Evolutionary conservation across 768 basidiomycete genomes (phyloP), one percentile per base, ranked within the genome.

Genomic region (Tylopilus sp.): DNA sequence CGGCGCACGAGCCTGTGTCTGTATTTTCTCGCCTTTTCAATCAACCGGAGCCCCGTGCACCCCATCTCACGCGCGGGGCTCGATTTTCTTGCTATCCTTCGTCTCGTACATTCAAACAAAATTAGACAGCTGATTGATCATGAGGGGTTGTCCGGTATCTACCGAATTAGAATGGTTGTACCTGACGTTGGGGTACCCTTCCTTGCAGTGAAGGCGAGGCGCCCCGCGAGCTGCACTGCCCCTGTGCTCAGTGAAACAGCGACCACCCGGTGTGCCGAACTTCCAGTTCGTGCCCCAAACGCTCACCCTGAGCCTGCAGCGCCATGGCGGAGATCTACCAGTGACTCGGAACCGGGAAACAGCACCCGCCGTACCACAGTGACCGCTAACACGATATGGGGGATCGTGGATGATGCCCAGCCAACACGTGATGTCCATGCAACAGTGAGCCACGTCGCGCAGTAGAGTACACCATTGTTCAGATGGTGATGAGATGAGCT

Each of bases 281-380:
- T 31, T n/a, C n/a, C n/a, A n/a, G n/a, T n/a, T 49, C 48, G 42
- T 45, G 38, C 53, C 50, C 53, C 36, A 45, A 54, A 50, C 31
- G 42, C 56, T 51, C 30, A 29, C 30, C 34, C 37, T 31, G 22
- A 54, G 33, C 43, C 48, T 48, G 48, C 40, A 54, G 45, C 46
- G 29, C 37, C 44, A 26, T 60, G 29, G 45, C 43, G 31, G 54
- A 49, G 54, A 56, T 57, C 55, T 50, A 22, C 52, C n/a, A n/a
- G n/a, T n/a, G n/a, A n/a, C n/a, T 66, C 66, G 64, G 66, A 56
- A 50, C 65, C 61, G 66, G 53, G 55, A 30, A 42, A 52, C 50
- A 51, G 6, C 16, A 19, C 40, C 52, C 24, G 6, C 24, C 24
- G 24, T n/a, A n/a, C n/a, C n/a, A n/a, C 40, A 42, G 26, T 47